Base-by-base conservation (phyloP, 163 green algal species). In the Trebouxia gelatinosa region DNA sequence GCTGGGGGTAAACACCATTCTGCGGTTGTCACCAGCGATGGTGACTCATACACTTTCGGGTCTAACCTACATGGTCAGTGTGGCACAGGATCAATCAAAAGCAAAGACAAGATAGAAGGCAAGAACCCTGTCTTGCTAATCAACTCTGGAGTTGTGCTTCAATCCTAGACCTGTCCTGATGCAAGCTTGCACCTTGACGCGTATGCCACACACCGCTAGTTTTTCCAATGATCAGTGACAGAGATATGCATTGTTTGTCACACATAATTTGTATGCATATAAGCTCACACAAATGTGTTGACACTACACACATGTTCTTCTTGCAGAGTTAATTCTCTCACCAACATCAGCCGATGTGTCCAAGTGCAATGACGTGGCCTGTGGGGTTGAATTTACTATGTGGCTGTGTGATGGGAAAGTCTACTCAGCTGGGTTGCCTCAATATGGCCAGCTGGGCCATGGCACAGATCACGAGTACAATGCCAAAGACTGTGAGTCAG, bases 361-460 rank as follows among this genome's bases (percentile, higher is more conserved):
- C 31, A 19, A 39, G 5, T 85, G 70, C 70, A 19, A 34, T 23
- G 51, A 66, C 17, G 90, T 93, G 28, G 84, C 87, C 0, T 95
- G 87, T 81, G 95, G 95, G 19, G 89, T 78, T 1, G 95, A 98
- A 80, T 98, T 98, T 86, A 96, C 92, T 6, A 79, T 94, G 80
- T 98, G 93, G 93, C 80, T 98, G 0, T 90, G 80, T 48, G 17
- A 43, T 26, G 80, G 80, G 0, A 59, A 78, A 23, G 21, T 90
- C 16, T 86, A 77, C 62, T 84, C 81, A 17, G 78, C 78, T 21
- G 82, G 81, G 7, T n/a, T 85, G 83, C 91, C 90, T 2, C 95
- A 99, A 85, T 98, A 97, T 75, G 96, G 96, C 3, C 93, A 98
- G 84, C 86, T 98, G 48, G 96, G 96, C 4, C 90, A 97, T 78